Base-by-base conservation (phyloP, 352 stramenopile species). In the Pythium apleroticum region DNA sequence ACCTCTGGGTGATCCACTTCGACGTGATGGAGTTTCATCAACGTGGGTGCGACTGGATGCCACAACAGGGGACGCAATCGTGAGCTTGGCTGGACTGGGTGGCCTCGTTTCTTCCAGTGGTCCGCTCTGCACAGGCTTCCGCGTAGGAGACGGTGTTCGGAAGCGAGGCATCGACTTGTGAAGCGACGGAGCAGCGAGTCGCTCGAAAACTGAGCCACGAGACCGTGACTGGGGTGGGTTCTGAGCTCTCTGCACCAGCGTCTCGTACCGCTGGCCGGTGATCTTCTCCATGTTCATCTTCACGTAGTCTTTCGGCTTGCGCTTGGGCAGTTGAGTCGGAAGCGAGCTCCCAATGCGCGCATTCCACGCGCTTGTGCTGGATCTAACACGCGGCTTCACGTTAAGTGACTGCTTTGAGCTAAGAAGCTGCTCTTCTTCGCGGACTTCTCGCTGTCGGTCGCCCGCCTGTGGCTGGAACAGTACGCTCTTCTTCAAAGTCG, bases 261-360 rank as follows among this genome's bases (percentile, higher is more conserved):
- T 62, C 1, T 66, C 49, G 59, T 63, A 77, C 1, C 69, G 49
- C 28, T 68, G 53, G 45, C 80, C 78, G 30, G 80, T 72, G 19
- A 89, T 63, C 0, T 64, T 70, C 46, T 89, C 78, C 57, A 84
- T 79, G 30, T 91, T 91, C 15, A 79, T 63, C 19, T 72, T 80
- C 10, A 91, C 68, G 57, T 75, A 91, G 27, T 91, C 77, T 30
- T 82, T 89, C 9, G 22, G 33, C 5, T 63, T 70, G 55, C 68
- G 76, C 6, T 19, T 39, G 6, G 41, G 43, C n/a, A 50, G 49
- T 35, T 49, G 55, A 35, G 72, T 77, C 28, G 75, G 69, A 54
- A 52, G 1, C 19, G 68, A 27, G 45, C 25, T 46, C 27, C 57
- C 57, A 33, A 55, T 27, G 25, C 55, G 49, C 17, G 56, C 48